A percentile compares a stretch with the other conserved stretches of the same genome.
These are phyloP conservation scores for Blumeria graminis DNA, from an alignment of 2,329 filamentous ascomycete genomes.

Conservation along the genomic window DNA sequence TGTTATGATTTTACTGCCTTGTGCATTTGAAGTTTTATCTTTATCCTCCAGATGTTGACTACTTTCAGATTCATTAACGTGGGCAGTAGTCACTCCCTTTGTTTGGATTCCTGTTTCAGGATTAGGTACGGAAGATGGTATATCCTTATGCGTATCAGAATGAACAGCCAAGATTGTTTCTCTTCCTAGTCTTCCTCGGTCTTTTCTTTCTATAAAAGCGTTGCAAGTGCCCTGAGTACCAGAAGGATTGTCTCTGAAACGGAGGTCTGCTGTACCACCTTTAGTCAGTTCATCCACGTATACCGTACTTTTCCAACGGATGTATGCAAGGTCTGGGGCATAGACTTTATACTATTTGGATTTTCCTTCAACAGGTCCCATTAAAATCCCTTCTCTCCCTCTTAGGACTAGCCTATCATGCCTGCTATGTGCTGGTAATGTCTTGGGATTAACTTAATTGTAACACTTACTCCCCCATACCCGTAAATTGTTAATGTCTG, in stretches of 20 bases:
- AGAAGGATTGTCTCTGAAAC: neutral
- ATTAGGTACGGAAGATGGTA: neutral
- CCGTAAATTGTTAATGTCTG: neutral
- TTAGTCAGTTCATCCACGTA: neutral
- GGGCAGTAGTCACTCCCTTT: neutral
- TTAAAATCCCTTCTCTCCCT: neutral
- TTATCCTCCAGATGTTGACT: neutral
- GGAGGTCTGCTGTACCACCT: neutral
- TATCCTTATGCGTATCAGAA: neutral
- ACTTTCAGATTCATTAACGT: neutral
- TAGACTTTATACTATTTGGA: neutral
- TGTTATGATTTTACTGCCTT: neutral
- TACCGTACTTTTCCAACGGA: neutral
- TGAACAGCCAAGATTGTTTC: too few species aligned
- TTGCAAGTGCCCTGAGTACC: neutral
- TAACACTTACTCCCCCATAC: neutral
- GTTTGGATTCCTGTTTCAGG: neutral
- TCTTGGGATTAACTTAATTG: neutral
- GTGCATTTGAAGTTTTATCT: neutral
- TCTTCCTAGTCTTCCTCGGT: neutral
- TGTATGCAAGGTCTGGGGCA: neutral
- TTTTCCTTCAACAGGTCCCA: neutral
- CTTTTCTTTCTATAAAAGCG: neutral
- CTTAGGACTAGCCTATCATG: neutral
- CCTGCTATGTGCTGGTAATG: neutral